Evolutionary conservation across 2,329 filamentous ascomycete species (phyloP).

Genomic region (Sporothrix pseudoabietina): DNA sequence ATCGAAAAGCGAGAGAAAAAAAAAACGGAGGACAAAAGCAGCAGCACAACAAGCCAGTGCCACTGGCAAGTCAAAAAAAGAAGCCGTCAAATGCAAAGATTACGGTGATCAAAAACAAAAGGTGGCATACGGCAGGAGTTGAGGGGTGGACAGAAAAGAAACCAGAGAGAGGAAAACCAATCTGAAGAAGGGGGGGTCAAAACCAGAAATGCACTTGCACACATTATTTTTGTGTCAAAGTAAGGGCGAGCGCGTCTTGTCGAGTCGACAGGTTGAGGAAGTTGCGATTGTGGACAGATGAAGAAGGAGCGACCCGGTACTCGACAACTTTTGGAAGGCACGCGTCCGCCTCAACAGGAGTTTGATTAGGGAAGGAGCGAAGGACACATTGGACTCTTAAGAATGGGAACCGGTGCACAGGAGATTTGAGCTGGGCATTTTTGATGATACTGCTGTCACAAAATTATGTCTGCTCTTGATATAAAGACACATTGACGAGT

Average conservation of each 20-base stretch:
- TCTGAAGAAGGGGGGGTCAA: background rate
- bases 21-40: background rate
- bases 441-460: too few species aligned
- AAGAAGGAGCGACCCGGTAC: constrained; percentile 3
- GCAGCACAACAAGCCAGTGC: background rate
- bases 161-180: background rate
- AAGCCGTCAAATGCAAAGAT: constrained; percentile 30
- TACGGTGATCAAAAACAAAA: constrained; percentile 27
- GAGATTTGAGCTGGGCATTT: too few species aligned
- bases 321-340: background rate
- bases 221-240: background rate
- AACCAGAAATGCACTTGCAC: background rate
- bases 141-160: constrained; percentile 12
- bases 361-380: constrained; percentile 14
- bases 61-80: constrained; percentile 22
- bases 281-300: background rate
- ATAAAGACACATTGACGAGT: too few species aligned
- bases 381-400: background rate
- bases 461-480: too few species aligned
- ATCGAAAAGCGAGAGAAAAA: background rate
- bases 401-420: too few species aligned
- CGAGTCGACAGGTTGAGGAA: background rate
- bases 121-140: constrained; percentile 14
- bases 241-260: constrained; percentile 10
- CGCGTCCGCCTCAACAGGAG: background rate